Conservation (phyloP, 2,329 filamentous ascomycete genomes). For the Penicillium occitanis region DNA sequence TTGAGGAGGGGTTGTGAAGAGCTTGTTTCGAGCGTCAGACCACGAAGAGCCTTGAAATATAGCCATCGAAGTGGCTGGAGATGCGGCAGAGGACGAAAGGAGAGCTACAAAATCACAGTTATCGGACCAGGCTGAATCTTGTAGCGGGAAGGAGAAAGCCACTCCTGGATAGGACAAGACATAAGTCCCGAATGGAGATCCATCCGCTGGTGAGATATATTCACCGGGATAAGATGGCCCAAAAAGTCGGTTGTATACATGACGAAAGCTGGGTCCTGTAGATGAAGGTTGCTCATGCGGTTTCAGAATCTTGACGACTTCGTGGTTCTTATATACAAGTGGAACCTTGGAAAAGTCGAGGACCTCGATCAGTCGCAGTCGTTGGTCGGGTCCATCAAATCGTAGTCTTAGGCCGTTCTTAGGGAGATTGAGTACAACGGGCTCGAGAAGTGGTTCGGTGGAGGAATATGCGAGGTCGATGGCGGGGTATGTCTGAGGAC, state of each 20-base stretch:
- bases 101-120: constrained; percentile 79
- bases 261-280: constrained; percentile 73
- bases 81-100: constrained; percentile 73
- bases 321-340: constrained; percentile 77
- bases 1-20: constrained; percentile 74
- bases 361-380: constrained; percentile 86
- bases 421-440: constrained; percentile 73
- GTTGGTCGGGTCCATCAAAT: constrained; percentile 91
- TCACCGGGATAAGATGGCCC: constrained; percentile 93
- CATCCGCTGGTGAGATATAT: constrained; percentile 67
- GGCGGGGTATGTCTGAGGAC: constrained; percentile 76
- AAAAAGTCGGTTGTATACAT: constrained; percentile 90
- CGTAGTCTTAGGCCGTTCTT: constrained; percentile 84
- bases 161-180: constrained; percentile 92
- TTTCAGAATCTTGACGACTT: constrained; percentile 64
- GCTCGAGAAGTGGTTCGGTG: constrained; percentile 69
- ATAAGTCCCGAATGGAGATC: constrained; percentile 68
- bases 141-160: constrained; percentile 84
- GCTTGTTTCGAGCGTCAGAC: constrained; percentile 72
- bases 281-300: constrained; percentile 35
- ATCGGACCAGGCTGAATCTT: constrained; percentile 70
- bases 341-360: constrained; percentile 83
- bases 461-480: constrained; percentile 80
- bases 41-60: constrained; percentile 89
- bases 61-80: constrained; percentile 80